Conservation (phyloP, 768 basidiomycete species). For the Ephemerocybe angulata region DNA sequence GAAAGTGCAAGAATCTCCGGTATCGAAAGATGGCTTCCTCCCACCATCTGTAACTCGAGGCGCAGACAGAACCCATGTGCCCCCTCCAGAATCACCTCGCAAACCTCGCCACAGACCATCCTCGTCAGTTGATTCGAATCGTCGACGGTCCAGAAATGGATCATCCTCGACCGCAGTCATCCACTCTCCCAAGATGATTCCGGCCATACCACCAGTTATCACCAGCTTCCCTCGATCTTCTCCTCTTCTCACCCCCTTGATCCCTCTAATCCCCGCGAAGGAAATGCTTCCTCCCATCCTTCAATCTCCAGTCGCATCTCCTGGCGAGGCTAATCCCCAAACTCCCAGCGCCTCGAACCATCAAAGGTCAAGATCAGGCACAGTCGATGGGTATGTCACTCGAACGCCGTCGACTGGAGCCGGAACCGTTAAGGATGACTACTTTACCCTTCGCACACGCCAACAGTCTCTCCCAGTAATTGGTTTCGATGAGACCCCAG, state of each 20-base stretch:
- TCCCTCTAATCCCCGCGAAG: constrained; percentile 36
- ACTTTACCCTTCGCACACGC: constrained; percentile 46
- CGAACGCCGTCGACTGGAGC: constrained; percentile 13
- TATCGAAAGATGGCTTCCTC: constrained; percentile 11
- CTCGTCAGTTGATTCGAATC: constrained; percentile 4
- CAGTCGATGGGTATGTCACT: constrained; percentile 32
- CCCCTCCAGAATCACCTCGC: constrained; percentile 25
- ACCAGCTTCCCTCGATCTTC: constrained; percentile 41
- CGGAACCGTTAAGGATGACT: constrained; percentile 43
- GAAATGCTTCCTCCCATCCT: constrained; percentile 4
- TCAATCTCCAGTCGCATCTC: background rate
- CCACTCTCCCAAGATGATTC: constrained; percentile 61
- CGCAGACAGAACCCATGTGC: constrained; percentile 8
- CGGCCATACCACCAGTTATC: constrained; percentile 53
- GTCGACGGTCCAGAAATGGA: constrained; percentile 12
- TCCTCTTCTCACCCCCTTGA: constrained; percentile 58
- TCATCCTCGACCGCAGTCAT: constrained; percentile 46
- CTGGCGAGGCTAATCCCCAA: constrained; percentile 26
- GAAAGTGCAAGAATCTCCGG: constrained; percentile 1
- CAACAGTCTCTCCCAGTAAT: constrained; percentile 41
- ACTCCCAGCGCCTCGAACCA: constrained; percentile 11
- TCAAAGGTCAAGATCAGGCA: constrained; percentile 39
- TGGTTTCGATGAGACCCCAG: constrained; percentile 23
- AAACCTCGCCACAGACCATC: constrained; percentile 8
- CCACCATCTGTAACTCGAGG: constrained; percentile 20